Evolutionary conservation across 1,284 basidiomycete species (phyloP).

Genomic region (Ganoderma boninense): DNA sequence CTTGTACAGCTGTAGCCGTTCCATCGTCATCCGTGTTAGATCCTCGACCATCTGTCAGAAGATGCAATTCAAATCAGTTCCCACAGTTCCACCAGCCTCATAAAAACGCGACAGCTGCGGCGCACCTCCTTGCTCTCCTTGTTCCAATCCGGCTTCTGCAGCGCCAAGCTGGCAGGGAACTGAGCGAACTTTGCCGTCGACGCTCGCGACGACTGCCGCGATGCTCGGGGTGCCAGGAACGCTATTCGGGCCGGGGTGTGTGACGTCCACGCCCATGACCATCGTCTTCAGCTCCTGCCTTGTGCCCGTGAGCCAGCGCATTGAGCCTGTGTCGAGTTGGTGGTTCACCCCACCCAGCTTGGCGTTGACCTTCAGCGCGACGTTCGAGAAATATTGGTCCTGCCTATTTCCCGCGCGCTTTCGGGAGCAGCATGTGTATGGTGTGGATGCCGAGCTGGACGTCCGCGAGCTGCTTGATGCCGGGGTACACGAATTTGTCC

Average conservation of each 20-base stretch:
- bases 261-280: conserved; percentile 84
- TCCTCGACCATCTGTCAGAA: conserved; percentile 68
- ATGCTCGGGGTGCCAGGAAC: conserved; percentile 75
- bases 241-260: conserved; percentile 70
- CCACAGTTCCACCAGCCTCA: not conserved
- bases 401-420: conserved; percentile 63
- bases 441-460: conserved; percentile 73
- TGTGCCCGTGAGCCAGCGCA: conserved; percentile 64
- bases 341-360: conserved; percentile 86
- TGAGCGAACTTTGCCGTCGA: conserved; percentile 72
- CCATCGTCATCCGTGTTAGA: conserved; percentile 70
- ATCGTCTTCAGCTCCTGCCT: conserved; percentile 63
- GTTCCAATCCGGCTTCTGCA: conserved; percentile 61
- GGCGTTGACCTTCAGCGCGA: conserved; percentile 70
- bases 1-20: conserved; percentile 68
- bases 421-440: conserved; percentile 66
- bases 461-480: conserved; percentile 78
- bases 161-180: conserved; percentile 70
- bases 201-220: conserved; percentile 78
- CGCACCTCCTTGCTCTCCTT: conserved; percentile 66
- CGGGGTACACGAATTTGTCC: conserved; percentile 78
- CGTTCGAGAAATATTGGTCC: conserved; percentile 81
- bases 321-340: conserved; percentile 59
- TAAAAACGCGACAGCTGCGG: not conserved
- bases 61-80: not conserved